Percentiles rank a stretch among this genome's conserved stretches.
These are phyloP conservation scores for Termitomyces sp. DNA, from an alignment of 768 basidiomycete genomes.

Conservation along the genomic window DNA sequence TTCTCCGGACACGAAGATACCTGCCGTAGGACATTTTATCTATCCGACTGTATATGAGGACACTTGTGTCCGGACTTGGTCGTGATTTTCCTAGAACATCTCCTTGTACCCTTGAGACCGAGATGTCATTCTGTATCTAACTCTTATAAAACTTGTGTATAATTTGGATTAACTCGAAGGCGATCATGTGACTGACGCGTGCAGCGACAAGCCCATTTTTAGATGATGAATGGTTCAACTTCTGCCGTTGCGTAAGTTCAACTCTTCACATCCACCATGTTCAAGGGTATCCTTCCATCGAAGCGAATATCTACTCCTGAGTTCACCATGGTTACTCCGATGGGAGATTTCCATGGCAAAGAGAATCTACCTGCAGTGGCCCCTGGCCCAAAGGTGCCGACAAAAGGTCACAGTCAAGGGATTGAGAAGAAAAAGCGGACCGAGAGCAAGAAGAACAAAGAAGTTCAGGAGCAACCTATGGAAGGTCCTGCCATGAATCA, in stretches of 20 bases:
- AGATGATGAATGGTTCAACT: conserved; percentile 10
- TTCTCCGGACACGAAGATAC: not conserved
- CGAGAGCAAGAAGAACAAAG: conserved; percentile 19
- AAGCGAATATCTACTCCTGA: conserved; percentile 63
- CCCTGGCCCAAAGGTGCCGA: conserved; percentile 14
- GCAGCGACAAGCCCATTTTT: conserved; percentile 4
- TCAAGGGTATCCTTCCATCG: conserved; percentile 73
- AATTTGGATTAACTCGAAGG: not conserved
- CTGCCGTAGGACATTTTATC: not conserved
- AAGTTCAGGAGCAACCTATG: conserved; percentile 7
- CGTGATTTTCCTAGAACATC: not conserved
- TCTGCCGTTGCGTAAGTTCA: conserved; percentile 2
- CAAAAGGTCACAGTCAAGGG: conserved; percentile 28
- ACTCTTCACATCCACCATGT: conserved; percentile 45
- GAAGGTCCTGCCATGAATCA: conserved; percentile 44
- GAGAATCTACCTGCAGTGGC: conserved; percentile 48
- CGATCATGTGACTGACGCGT: conserved; percentile 13
- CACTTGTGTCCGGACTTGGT: not conserved
- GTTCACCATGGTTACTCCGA: conserved; percentile 65
- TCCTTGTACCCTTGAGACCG: not conserved
- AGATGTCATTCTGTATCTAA: not conserved
- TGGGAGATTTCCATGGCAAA: conserved; percentile 54
- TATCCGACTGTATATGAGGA: not conserved
- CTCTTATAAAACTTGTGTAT: not conserved
- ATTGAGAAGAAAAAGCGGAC: conserved; percentile 36